Base-by-base conservation (phyloP, 257 asterid species). In the Ballota nigra region DNA sequence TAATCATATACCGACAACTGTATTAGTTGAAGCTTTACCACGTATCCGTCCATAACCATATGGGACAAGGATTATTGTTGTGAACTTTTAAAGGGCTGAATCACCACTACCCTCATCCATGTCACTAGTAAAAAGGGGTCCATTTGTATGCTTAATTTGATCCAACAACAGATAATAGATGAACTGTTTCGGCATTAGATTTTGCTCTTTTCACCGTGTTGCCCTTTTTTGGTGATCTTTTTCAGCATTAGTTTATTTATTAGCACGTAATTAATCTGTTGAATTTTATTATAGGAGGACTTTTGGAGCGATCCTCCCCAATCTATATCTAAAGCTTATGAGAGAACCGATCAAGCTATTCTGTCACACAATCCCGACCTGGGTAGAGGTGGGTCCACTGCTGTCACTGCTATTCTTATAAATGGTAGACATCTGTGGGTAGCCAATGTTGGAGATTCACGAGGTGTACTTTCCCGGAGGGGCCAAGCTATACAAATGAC, bases 371-470 rank as follows among this genome's bases (percentile, higher is more conserved):
- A 45, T 75, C 90, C 96, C 4, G 96, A 93, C 75, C 81, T 93
- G 33, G 98, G 98, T 49, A 78, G 92, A 73, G 98, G 98, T 41
- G 98, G 98, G 10, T 93, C 98, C 28, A 93, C 98, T 60, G 98
- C 98, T 2, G 98, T 93, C 19, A 93, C 96, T 10, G 98, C 96
- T 2, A 86, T 93, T 75, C 86, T 93, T 19, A 77, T 91, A 67
- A 80, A 91, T 47, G 72, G 83, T 34, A 74, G 82, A 52, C 78
- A 70, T 58, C 59, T 93, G 62, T 93, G 96, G 98, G 92, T 93
- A 34, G 96, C 98, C 62, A 93, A 93, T 76, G 92, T 93, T 36
- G 98, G 98, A 69, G 98, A 93, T 75, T 93, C 98, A 45, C 86
- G 98, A 28, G 98, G 96, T n/a, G 92, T 91, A 53, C 86, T 90